Percentiles rank a stretch among this genome's conserved stretches.
These are phyloP conservation scores for Pichia manshurica DNA, from an alignment of 805 yeast species.

Conservation along the genomic window DNA sequence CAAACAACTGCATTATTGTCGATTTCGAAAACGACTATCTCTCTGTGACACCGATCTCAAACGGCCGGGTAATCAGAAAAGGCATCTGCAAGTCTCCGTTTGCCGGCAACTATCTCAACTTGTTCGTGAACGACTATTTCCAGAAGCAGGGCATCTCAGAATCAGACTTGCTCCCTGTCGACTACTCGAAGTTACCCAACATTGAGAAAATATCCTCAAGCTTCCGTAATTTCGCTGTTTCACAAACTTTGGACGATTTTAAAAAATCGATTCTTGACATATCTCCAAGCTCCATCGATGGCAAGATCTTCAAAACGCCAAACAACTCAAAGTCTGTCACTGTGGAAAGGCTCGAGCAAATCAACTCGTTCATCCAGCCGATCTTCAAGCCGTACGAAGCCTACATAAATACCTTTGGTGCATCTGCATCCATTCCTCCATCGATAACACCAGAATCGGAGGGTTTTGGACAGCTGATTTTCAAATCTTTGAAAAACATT, in stretches of 20 bases:
- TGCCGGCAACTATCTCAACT: conserved; percentile 81
- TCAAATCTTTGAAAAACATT: conserved; percentile 39
- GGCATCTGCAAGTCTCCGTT: conserved; percentile 61
- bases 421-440: conserved; percentile 25
- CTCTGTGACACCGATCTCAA: conserved; percentile 70
- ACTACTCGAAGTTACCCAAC: conserved; percentile 5
- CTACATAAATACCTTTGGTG: conserved; percentile 21
- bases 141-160: conserved; percentile 17
- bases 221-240: conserved; percentile 35
- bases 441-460: conserved; percentile 44
- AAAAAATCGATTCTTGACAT: conserved; percentile 33
- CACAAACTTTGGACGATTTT: conserved; percentile 43
- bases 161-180: conserved; percentile 11
- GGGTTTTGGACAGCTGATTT: conserved; percentile 42
- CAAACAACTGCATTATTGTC: conserved; percentile 67
- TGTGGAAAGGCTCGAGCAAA: conserved; percentile 17
- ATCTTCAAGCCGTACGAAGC: conserved; percentile 59
- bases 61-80: conserved; percentile 64
- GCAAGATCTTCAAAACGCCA: conserved; percentile 54
- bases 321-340: conserved; percentile 44
- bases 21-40: conserved; percentile 72
- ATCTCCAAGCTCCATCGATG: conserved; percentile 22
- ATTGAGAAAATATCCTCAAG: conserved; percentile 21
- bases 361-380: conserved; percentile 48
- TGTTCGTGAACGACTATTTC: conserved; percentile 50